Conservation (phyloP, 345 rosid genomes). For the Corchorus capsularis region DNA sequence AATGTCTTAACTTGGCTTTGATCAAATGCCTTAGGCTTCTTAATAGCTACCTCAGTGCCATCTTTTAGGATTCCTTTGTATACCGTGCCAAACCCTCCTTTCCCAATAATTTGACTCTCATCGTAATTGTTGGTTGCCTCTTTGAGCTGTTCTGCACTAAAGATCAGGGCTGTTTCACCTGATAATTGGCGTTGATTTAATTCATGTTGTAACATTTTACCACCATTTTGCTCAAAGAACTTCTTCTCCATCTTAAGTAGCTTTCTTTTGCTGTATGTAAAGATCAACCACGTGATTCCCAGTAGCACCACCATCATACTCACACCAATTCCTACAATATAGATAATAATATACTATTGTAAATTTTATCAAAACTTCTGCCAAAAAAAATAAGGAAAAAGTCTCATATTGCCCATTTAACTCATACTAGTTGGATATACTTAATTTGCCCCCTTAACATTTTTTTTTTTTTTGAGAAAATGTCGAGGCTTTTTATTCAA, state of each 20-base stretch:
- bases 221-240: constrained; percentile 34
- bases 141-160: constrained; percentile 33
- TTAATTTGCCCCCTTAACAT: no score
- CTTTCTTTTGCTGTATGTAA: constrained; percentile 14
- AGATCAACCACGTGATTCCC: not conserved
- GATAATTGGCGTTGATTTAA: constrained; percentile 11
- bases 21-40: constrained; percentile 41
- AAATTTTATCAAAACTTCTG: no score
- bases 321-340: not conserved
- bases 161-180: constrained; percentile 27
- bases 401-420: no score
- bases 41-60: constrained; percentile 45
- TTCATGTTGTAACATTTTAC: constrained; percentile 38
- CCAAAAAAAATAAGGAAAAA: no score
- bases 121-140: constrained; percentile 43
- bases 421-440: no score
- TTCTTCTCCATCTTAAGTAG: constrained; percentile 21
- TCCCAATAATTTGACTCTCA: constrained; percentile 35
- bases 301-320: not conserved
- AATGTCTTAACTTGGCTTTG: constrained; percentile 42
- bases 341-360: no score
- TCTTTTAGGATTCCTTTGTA: constrained; percentile 43
- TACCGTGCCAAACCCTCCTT: constrained; percentile 45
- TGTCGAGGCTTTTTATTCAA: no score
- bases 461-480: no score